phyloP scores from a whole-genome alignment of 768 basidiomycete species.

The Rhizopogon vesiculosus region DNA sequence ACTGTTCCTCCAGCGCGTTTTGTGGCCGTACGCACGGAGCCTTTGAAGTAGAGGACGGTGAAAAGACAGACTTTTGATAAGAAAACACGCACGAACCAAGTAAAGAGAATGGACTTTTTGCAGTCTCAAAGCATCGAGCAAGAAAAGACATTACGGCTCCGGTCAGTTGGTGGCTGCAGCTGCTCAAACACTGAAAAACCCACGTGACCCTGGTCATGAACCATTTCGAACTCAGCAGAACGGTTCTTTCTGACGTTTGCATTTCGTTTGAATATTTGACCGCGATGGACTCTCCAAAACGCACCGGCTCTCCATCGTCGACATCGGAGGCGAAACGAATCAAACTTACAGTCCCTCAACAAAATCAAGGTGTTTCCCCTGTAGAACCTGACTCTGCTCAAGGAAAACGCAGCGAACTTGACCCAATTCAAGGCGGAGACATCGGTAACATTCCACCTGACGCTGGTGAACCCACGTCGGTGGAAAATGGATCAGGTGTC shows the following conservation, averaged over 20 bases:
- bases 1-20: slow-evolving; percentile 95
- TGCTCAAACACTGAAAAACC: not conserved
- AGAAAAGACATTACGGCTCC: slow-evolving; percentile 25
- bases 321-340: slow-evolving; percentile 55
- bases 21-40: slow-evolving; percentile 87
- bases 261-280: slow-evolving; percentile 16
- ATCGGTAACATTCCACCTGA: slow-evolving; percentile 63
- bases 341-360: slow-evolving; percentile 48
- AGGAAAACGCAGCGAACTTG: slow-evolving; percentile 86
- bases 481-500: slow-evolving; percentile 19
- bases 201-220: no score
- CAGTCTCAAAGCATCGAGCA: slow-evolving; percentile 35
- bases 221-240: no score
- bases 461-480: slow-evolving; percentile 5
- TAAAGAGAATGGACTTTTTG: slow-evolving; percentile 46
- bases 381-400: slow-evolving; percentile 77
- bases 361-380: slow-evolving; percentile 61
- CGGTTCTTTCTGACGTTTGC: not conserved
- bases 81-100: slow-evolving; percentile 20
- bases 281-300: slow-evolving; percentile 62
- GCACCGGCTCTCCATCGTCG: slow-evolving; percentile 53
- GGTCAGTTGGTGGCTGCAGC: no score
- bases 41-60: slow-evolving; percentile 17
- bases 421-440: slow-evolving; percentile 75
- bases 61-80: not conserved